Base-by-base conservation (phyloP, 495 filamentous ascomycete species). In the Extremus antarcticus region DNA sequence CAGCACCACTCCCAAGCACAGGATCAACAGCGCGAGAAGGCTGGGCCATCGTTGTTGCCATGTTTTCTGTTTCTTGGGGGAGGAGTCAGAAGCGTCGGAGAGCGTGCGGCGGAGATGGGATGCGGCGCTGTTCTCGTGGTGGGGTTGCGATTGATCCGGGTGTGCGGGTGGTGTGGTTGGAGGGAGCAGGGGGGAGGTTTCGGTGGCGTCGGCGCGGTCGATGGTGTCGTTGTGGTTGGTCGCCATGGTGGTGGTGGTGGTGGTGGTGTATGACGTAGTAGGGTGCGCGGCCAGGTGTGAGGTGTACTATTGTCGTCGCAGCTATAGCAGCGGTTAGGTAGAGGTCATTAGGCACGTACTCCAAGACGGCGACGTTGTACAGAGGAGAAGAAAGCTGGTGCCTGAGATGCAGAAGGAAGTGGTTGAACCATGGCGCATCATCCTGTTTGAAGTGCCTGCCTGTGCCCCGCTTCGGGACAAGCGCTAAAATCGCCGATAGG, bases 31-130 rank as follows among this genome's bases (percentile, higher is more conserved):
- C 3, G 78, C 74, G 40, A 85, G 65, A 10, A 83, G 63, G n/a
- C 73, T 75, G 11, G 80, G 74, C 80, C 78, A 84, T 69, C 73
- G 71, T 54, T 72, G 56, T n/a, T 51, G 57, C 32, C 19, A 24
- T 23, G 11, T 1, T 9, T 16, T 25, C 2, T 19, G 19, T 13
- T 46, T 43, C 17, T 50, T 24, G 17, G n/a, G 19, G 50, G n/a
- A 17, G 21, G 13, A 11, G 23, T 19, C 46, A 40, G 16, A 23
- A 35, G 16, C n/a, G 38, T 43, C 32, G 10, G 29, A 43, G 50
- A 52, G 29, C 29, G 50, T 25, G 8, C 13, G 7, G 32, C 29
- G 50, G 29, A 52, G 50, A 7, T 15, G 24, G 9, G 29, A 43
- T 9, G 3, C 19, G 50, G 50, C 50, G 50, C 24, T 35, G 29